Conservation (phyloP, 2,329 filamentous ascomycete species). For the Trichoderma sp. region DNA sequence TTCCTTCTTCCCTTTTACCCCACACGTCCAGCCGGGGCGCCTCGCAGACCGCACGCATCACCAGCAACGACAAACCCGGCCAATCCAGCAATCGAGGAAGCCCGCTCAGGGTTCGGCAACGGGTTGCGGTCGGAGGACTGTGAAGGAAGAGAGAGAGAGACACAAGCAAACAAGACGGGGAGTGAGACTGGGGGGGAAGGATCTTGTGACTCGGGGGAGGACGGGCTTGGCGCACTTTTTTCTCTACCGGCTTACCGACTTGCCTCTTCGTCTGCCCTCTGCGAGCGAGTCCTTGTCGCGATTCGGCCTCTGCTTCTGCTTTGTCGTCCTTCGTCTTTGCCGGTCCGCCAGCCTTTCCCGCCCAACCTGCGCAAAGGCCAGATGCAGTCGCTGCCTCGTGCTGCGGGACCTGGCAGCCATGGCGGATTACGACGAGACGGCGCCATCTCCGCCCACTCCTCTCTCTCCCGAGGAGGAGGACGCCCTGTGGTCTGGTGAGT, state of each 20-base stretch:
- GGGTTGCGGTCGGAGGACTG: neutral
- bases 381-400: slow-evolving; percentile 42
- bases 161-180: neutral
- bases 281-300: neutral
- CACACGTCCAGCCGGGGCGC: slow-evolving; percentile 18
- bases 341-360: neutral
- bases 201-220: neutral
- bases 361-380: slow-evolving; percentile 32
- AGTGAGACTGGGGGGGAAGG: neutral
- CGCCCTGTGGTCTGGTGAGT: slow-evolving; percentile 83
- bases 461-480: slow-evolving; percentile 75
- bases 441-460: slow-evolving; percentile 47
- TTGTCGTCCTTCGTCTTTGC: neutral
- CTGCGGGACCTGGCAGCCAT: slow-evolving; percentile 45
- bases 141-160: no score
- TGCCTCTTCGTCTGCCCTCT: neutral
- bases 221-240: neutral
- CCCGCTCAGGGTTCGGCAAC: slow-evolving; percentile 7
- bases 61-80: slow-evolving; percentile 2
- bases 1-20: slow-evolving; percentile 15
- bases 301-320: neutral
- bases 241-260: neutral
- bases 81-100: slow-evolving; percentile 6
- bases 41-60: slow-evolving; percentile 16
- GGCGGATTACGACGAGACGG: slow-evolving; percentile 63